Evolutionary conservation across 495 filamentous ascomycete species (phyloP).

Genomic region (Cudoniella acicularis): DNA sequence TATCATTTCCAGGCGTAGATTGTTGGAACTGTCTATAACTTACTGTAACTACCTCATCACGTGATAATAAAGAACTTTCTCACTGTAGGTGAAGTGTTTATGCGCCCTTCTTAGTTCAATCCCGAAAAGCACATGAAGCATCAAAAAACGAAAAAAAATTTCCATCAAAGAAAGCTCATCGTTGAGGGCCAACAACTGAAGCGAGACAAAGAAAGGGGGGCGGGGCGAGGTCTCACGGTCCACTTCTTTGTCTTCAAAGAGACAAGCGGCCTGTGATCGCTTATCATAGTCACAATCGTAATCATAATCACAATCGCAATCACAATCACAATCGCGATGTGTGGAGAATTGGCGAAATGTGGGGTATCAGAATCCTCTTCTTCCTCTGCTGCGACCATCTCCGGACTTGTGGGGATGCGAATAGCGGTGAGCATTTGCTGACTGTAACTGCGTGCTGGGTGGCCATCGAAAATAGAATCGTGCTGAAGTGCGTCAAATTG

Average conservation of each 20-base stretch:
- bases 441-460: neutral
- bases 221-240: neutral
- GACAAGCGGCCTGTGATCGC: slow-evolving; percentile 9
- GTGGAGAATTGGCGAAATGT: slow-evolving; percentile 16
- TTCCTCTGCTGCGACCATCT: neutral
- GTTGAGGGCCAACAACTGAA: no score
- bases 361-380: slow-evolving; percentile 10
- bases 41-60: no score
- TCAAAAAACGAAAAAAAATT: no score
- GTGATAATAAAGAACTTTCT: no score
- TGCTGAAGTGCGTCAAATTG: neutral
- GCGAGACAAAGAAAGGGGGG: neutral
- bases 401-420: neutral
- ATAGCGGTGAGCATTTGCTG: slow-evolving; percentile 2
- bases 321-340: slow-evolving; percentile 15
- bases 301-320: slow-evolving; percentile 12
- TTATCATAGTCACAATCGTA: slow-evolving; percentile 18
- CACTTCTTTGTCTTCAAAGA: slow-evolving; percentile 15
- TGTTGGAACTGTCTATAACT: no score
- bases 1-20: no score
- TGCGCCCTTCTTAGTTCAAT: no score
- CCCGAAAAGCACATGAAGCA: no score
- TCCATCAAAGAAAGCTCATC: no score
- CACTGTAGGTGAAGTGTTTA: no score
- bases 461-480: neutral